A percentile compares a stretch with the other conserved stretches of the same genome.
Conservation (phyloP, 257 asterid species). For the Solanum medicagineum region DNA sequence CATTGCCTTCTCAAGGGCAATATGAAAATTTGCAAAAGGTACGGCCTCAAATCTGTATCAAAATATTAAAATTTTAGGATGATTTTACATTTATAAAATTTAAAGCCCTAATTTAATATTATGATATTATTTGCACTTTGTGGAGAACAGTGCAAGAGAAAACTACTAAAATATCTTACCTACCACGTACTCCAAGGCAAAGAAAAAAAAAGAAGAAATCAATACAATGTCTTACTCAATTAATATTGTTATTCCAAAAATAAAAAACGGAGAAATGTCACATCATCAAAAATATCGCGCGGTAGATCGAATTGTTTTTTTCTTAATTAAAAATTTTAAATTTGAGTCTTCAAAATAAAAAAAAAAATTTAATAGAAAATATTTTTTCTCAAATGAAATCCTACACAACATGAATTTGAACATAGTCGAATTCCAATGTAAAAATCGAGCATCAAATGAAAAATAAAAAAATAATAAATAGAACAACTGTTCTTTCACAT, state of each 20-base stretch:
- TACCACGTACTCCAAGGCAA: neutral
- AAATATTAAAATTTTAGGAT: neutral
- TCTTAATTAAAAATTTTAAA: accelerated
- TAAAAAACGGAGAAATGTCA: too few species aligned
- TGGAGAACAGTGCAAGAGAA: too few species aligned
- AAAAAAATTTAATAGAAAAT: too few species aligned
- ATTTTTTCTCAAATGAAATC: accelerated
- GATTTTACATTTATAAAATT: neutral
- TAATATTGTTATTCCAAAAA: too few species aligned
- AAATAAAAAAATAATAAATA: too few species aligned
- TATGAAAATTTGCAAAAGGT: conserved; percentile 42
- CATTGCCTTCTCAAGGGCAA: conserved; percentile 64
- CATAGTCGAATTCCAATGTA: too few species aligned
- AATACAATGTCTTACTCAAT: neutral
- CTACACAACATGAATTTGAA: too few species aligned
- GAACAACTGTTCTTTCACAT: neutral
- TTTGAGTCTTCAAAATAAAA: too few species aligned
- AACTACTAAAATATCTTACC: neutral
- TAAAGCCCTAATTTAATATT: neutral
- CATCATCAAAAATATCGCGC: accelerated
- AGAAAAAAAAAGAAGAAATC: too few species aligned
- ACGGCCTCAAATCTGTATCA: conserved; percentile 64
- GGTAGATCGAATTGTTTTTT: accelerated
- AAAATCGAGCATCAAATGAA: too few species aligned
- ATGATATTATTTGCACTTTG: too few species aligned